These are phyloP conservation scores for Lipomyces yamanashiensis DNA, from an alignment of 805 yeast genomes.

Conservation along the genomic window DNA sequence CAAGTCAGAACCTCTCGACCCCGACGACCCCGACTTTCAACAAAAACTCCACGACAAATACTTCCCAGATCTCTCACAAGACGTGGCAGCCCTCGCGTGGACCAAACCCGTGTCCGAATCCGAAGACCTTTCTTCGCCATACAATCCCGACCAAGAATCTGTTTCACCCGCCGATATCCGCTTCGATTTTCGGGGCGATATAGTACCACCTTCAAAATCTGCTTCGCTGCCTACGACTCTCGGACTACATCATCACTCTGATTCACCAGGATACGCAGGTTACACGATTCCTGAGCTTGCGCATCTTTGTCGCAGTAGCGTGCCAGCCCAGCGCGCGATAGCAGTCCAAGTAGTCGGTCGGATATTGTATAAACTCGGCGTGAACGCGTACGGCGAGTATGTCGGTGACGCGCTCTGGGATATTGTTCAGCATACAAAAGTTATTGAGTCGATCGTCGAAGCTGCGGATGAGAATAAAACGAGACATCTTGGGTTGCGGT, in stretches of 20 bases:
- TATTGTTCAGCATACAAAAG: conserved; percentile 61
- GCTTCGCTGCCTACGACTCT: conserved; percentile 55
- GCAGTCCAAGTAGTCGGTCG: conserved; percentile 89
- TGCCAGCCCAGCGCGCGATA: conserved; percentile 83
- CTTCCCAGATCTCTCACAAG: conserved; percentile 88
- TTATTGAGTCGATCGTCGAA: conserved; percentile 67
- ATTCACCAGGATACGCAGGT: conserved; percentile 87
- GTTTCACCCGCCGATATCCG: conserved; percentile 63
- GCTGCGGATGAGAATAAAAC: conserved; percentile 66
- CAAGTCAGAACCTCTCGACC: conserved; percentile 51
- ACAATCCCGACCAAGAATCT: conserved; percentile 50
- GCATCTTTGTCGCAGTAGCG: conserved; percentile 75
- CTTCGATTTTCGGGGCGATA: conserved; percentile 84
- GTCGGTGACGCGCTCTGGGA: conserved; percentile 72
- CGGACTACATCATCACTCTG: conserved; percentile 92
- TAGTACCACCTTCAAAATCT: conserved; percentile 64
- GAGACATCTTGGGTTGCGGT: conserved; percentile 71
- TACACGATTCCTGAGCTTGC: conserved; percentile 84
- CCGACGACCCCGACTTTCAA: conserved; percentile 78
- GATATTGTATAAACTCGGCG: conserved; percentile 77
- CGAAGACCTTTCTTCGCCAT: conserved; percentile 45
- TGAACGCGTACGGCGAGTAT: conserved; percentile 49
- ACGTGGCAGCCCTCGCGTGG: conserved; percentile 85
- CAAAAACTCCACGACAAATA: conserved; percentile 80
- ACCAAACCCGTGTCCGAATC: conserved; percentile 66